phyloP scores from a whole-genome alignment of 371 early-diverging fungal species.

The Saksenaea oblongispora region DNA sequence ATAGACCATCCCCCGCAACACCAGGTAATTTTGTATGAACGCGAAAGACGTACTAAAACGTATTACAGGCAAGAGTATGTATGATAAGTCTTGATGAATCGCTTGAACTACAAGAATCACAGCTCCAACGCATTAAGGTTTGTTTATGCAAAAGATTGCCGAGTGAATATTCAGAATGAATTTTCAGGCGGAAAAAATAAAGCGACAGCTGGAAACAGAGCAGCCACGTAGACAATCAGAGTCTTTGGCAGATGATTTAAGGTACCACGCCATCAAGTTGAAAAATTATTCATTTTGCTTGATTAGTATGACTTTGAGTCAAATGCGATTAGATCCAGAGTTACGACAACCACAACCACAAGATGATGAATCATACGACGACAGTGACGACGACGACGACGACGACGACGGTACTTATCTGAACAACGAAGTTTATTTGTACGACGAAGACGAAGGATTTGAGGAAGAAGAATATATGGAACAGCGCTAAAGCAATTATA shows the following conservation, averaged over 20 bases:
- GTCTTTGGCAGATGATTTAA: slow-evolving; percentile 38
- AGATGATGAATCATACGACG: slow-evolving; percentile 30
- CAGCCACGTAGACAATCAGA: slow-evolving; percentile 15
- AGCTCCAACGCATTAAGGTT: slow-evolving; percentile 33
- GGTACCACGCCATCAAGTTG: slow-evolving; percentile 5
- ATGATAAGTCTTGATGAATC: slow-evolving; percentile 46
- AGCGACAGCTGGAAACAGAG: slow-evolving; percentile 23
- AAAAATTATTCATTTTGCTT: not conserved
- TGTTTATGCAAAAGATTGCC: not conserved
- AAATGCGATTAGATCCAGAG: slow-evolving; percentile 34
- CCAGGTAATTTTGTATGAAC: not conserved
- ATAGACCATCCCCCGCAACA: not conserved
- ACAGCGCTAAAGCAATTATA: slow-evolving; percentile 1
- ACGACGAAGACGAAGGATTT: slow-evolving; percentile 42
- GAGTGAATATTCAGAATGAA: not conserved
- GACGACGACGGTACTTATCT: slow-evolving; percentile 9
- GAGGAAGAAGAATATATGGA: slow-evolving; percentile 30
- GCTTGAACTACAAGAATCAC: slow-evolving; percentile 32
- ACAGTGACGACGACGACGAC: slow-evolving; percentile 18
- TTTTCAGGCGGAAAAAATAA: slow-evolving; percentile 28
- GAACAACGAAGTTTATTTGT: slow-evolving; percentile 22
- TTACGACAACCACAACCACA: slow-evolving; percentile 29
- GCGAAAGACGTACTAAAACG: not conserved
- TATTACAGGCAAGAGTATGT: slow-evolving; percentile 11
- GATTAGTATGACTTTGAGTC: slow-evolving; percentile 23